Conservation (phyloP, 2,329 filamentous ascomycete genomes). For the Talaromyces pinophilus region DNA sequence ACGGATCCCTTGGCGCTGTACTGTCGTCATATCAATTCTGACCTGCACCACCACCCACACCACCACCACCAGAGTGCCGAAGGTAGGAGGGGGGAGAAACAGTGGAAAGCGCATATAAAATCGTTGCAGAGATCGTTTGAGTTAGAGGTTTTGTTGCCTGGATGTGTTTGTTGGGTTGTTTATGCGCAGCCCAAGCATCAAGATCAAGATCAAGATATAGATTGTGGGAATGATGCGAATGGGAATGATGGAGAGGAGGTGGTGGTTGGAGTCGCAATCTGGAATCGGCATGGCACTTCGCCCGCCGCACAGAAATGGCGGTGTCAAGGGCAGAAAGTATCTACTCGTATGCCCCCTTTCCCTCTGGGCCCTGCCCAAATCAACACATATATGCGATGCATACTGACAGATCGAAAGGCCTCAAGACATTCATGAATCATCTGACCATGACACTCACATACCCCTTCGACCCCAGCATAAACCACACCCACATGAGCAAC, state of each 20-base stretch:
- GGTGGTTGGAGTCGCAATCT: constrained; percentile 19
- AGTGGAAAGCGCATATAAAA: constrained; percentile 18
- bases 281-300: constrained; percentile 17
- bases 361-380: neutral
- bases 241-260: neutral
- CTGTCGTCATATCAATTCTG: constrained; percentile 11
- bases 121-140: constrained; percentile 11
- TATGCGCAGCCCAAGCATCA: neutral
- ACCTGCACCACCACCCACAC: neutral
- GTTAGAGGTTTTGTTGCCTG: constrained; percentile 8
- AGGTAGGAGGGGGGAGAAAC: neutral
- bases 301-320: constrained; percentile 13
- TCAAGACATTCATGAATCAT: constrained; percentile 2
- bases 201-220: neutral
- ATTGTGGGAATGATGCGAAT: neutral
- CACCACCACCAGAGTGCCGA: neutral
- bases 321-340: neutral
- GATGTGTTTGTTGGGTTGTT: constrained; percentile 17
- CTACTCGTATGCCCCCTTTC: constrained; percentile 9
- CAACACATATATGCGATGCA: neutral
- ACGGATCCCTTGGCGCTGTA: constrained; percentile 20
- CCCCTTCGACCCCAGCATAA: constrained; percentile 22
- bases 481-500: constrained; percentile 12
- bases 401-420: neutral
- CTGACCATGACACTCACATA: constrained; percentile 13